Base-by-base conservation (phyloP, 2,329 filamentous ascomycete species). In the Amylocarpus encephaloides region DNA sequence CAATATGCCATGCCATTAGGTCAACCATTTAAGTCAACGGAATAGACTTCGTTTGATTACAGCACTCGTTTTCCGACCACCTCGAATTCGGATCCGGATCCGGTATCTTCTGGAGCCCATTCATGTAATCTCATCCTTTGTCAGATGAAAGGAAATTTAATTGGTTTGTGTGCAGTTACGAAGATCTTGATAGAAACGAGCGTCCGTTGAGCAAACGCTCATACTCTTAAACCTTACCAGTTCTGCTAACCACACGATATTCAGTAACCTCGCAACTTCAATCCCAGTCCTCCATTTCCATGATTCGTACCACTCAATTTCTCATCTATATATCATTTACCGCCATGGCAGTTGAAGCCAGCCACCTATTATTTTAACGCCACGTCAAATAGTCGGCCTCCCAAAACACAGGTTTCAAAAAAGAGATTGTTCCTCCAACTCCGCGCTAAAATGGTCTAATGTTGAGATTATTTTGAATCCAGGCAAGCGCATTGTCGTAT, bases 301-400 rank as follows among this genome's bases (percentile, higher is more conserved):
- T 5, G 6, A 5, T 19, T 18, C 18, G 5, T 4, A 13, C 6
- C 36, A 12, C 19, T 26, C n/a, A 22, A 16, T 16, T 29, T 19
- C 32, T 30, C 43, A 46, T 45, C 29, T 45, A 33, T 13, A 45
- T 10, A n/a, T n/a, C 12, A 35, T 19, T 13, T 30, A 43, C 29
- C 42, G 43, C 26, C 15, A 26, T 47, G 49, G 49, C 49, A 48
- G 49, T 51, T 51, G 49, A 51, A 48, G 49, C 49, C 49, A 48
- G 22, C 9, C 15, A 49, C 30, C 32, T 36, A 32, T 10, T 29
- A 16, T 18, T 18, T 32, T n/a, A 43, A 35, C 38, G 32, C 33
- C 18, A 42, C 18, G 26, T 35, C 12, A 33, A 26, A 34, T 39
- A 46, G 9, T 3, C 6, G 41, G 30, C 16, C 16, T 22, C 29